Conservation (phyloP, 1,284 basidiomycete genomes). For the Irpex sp. region DNA sequence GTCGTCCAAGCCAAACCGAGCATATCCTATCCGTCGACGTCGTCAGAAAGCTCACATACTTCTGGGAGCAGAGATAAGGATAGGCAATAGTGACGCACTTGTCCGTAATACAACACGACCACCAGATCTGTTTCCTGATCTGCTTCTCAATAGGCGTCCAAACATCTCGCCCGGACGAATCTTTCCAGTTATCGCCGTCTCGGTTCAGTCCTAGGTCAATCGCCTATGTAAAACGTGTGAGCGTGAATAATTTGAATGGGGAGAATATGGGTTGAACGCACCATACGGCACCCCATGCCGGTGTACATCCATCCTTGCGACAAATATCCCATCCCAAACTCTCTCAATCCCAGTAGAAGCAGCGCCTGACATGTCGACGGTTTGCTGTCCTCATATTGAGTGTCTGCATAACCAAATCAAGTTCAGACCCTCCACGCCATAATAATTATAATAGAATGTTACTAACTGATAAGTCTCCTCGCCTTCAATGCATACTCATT, state of each 20-base stretch:
- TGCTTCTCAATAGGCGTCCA: constrained; percentile 76
- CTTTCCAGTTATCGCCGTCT: constrained; percentile 74
- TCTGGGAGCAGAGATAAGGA: neutral
- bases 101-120: constrained; percentile 73
- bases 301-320: constrained; percentile 79
- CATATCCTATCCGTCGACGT: neutral
- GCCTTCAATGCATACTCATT: constrained; percentile 66
- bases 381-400: constrained; percentile 60
- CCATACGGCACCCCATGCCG: constrained; percentile 78
- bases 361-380: constrained; percentile 73
- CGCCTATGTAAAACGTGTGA: constrained; percentile 56
- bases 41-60: neutral
- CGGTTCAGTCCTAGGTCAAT: constrained; percentile 82
- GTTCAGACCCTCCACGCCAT: constrained; percentile 6
- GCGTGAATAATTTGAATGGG: too few species aligned
- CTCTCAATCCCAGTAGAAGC: constrained; percentile 75
- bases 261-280: constrained; percentile 23
- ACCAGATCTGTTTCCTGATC: constrained; percentile 80
- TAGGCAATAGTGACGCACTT: constrained; percentile 41
- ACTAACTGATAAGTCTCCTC: constrained; percentile 62
- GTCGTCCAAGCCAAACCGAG: constrained; percentile 45
- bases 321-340: constrained; percentile 67
- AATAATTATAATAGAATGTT: neutral
- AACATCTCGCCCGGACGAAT: constrained; percentile 51
- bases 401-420: constrained; percentile 36